Evolutionary conservation across 306 rosid genomes (phyloP), one percentile per base, ranked within the genome.

Genomic region (Amphicarpaea edgeworthii): DNA sequence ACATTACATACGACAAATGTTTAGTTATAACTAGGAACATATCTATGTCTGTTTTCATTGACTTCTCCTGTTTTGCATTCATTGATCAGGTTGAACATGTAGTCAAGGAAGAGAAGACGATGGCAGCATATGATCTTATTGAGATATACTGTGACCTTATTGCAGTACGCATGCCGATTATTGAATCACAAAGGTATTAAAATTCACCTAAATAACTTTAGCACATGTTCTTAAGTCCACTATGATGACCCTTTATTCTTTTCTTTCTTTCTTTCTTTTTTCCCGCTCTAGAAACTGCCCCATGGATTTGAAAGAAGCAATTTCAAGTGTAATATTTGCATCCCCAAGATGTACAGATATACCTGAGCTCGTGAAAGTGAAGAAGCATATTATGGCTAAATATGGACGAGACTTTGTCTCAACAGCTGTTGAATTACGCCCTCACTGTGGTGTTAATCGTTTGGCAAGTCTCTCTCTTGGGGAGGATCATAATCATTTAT

Each of bases 81-180:
- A n/a, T n/a, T n/a, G n/a, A n/a, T n/a, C 82, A 89, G 97, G 91
- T 91, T 81, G 97, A 91, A 80, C 93, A 91, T 82, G 87, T 89
- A 42, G 55, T 85, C 63, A 87, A 86, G 67, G 97, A 91, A 85
- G 95, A 91, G 87, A 91, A 89, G 87, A 79, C 81, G 26, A 71
- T 71, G 73, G 85, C 85, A 30, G 95, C 97, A 8, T 91, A 86
- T 37, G 86, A 87, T 68, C 92, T 91, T 82, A 40, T 91, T 28
- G 85, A 87, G 76, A 79, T 89, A 86, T 91, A 86, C 71, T 91
- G 95, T 21, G 93, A 91, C 74, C 86, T 89, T 40, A 86, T 89
- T 58, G 85, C 73, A 5, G 88, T 88, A 12, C 91, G 94, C 58
- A 63, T 89, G 85, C 80, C 88, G 7, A 82, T 89, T 46, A 86